phyloP scores from a whole-genome alignment of 1,284 basidiomycete genomes.

The Fistulina hepatica region DNA sequence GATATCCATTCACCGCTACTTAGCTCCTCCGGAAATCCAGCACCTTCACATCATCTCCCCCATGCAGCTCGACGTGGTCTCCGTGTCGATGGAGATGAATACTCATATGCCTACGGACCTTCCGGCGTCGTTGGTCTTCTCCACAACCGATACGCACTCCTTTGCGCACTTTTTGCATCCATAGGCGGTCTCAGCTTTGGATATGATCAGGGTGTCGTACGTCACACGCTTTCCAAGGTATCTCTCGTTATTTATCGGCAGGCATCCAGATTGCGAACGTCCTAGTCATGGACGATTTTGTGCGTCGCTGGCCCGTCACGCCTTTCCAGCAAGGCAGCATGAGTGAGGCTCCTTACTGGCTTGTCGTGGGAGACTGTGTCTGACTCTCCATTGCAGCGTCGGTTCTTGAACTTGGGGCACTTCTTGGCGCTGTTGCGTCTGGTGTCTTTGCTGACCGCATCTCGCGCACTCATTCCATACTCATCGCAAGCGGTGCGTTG shows the following conservation, averaged over 20 bases:
- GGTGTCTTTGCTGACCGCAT: constrained; percentile 58
- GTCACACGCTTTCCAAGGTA: constrained; percentile 12
- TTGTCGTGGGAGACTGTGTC: neutral
- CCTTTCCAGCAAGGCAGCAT: constrained; percentile 65
- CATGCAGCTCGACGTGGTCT: too few species aligned
- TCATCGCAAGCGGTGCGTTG: constrained; percentile 50
- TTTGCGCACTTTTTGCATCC: constrained; percentile 61
- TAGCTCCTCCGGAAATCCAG: too few species aligned
- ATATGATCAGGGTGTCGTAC: constrained; percentile 59
- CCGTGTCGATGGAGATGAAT: too few species aligned
- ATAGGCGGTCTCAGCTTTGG: constrained; percentile 75
- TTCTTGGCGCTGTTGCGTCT: constrained; percentile 56
- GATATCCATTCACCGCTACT: too few species aligned
- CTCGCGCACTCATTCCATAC: constrained; percentile 57
- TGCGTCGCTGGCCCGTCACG: constrained; percentile 51
- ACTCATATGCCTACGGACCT: constrained; percentile 62
- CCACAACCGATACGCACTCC: constrained; percentile 48
- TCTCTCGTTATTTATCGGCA: constrained; percentile 20
- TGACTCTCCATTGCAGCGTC: constrained; percentile 38
- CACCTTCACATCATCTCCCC: too few species aligned
- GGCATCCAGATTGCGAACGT: constrained; percentile 59
- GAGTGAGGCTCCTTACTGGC: constrained; percentile 37
- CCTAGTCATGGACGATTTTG: constrained; percentile 71
- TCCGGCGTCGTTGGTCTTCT: constrained; percentile 49
- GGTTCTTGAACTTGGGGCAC: constrained; percentile 64